Evolutionary conservation across 768 basidiomycete species (phyloP).

Genomic region (Daedalea quercina): DNA sequence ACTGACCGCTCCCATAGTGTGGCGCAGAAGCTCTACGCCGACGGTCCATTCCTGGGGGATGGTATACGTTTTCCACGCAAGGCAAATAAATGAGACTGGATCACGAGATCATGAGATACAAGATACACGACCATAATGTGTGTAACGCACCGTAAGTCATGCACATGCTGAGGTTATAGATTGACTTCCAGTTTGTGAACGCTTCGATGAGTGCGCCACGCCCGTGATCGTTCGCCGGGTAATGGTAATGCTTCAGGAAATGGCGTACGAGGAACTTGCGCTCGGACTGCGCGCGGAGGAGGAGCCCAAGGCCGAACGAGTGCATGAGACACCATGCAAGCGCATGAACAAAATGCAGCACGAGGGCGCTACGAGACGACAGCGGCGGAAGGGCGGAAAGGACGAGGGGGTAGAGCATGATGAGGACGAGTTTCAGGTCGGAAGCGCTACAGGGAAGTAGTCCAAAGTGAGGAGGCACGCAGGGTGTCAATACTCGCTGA

Average conservation of each 20-base stretch:
- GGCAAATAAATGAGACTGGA: constrained; percentile 74
- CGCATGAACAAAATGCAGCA: constrained; percentile 77
- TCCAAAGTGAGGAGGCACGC: not conserved
- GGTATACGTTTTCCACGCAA: constrained; percentile 88
- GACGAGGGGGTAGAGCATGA: constrained; percentile 61
- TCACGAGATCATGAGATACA: not conserved
- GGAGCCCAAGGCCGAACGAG: constrained; percentile 77
- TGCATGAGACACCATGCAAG: constrained; percentile 83
- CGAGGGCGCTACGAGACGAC: constrained; percentile 41
- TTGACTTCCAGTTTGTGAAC: constrained; percentile 90
- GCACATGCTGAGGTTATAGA: constrained; percentile 88
- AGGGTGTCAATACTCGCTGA: constrained; percentile 1
- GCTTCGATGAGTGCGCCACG: constrained; percentile 86
- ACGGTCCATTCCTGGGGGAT: constrained; percentile 82
- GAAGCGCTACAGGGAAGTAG: constrained; percentile 49
- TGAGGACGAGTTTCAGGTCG: constrained; percentile 74
- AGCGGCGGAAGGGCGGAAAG: constrained; percentile 55
- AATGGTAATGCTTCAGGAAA: constrained; percentile 92
- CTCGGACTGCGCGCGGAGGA: constrained; percentile 80
- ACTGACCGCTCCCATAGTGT: constrained; percentile 81
- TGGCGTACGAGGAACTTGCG: constrained; percentile 89
- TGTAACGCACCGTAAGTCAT: constrained; percentile 81
- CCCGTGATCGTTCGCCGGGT: constrained; percentile 60
- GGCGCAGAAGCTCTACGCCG: constrained; percentile 79
- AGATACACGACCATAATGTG: not conserved